Conservation (phyloP, 148 eudicot genomes). For the Vaccinium myrtillus region DNA sequence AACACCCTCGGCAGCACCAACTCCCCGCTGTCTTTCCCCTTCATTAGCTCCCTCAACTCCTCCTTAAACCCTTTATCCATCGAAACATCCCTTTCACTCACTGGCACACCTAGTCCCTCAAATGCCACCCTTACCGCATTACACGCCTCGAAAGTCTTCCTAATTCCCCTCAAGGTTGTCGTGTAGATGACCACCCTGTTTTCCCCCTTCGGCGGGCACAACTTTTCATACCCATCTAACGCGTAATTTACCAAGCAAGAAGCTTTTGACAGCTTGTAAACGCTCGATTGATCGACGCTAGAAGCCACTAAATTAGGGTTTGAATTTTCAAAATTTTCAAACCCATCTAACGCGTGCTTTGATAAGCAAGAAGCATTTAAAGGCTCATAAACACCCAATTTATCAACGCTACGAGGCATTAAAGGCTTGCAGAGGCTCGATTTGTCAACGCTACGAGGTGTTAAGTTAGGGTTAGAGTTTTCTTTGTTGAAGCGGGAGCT, state of each 20-base stretch:
- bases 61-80: slow-evolving; percentile 78
- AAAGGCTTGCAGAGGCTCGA: too few species aligned
- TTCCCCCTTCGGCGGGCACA: slow-evolving; percentile 74
- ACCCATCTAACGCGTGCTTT: neutral
- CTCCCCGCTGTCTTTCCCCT: slow-evolving; percentile 31
- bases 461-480: neutral
- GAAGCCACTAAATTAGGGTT: slow-evolving; percentile 32
- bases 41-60: slow-evolving; percentile 56
- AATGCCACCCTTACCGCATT: slow-evolving; percentile 60
- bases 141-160: slow-evolving; percentile 77
- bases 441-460: too few species aligned
- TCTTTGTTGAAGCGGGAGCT: slow-evolving; percentile 51
- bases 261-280: slow-evolving; percentile 5
- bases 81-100: slow-evolving; percentile 79
- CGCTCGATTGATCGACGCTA: neutral
- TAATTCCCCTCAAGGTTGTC: slow-evolving; percentile 64
- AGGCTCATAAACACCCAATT: too few species aligned
- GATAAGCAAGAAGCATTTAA: neutral
- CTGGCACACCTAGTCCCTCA: slow-evolving; percentile 38
- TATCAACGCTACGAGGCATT: too few species aligned
- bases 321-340: slow-evolving; percentile 30
- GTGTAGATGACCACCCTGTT: slow-evolving; percentile 62
- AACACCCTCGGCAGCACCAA: slow-evolving; percentile 64
- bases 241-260: slow-evolving; percentile 11
- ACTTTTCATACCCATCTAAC: slow-evolving; percentile 40